Evolutionary conservation across 441 rosid species (phyloP).

Genomic region (Biscutella laevigata): DNA sequence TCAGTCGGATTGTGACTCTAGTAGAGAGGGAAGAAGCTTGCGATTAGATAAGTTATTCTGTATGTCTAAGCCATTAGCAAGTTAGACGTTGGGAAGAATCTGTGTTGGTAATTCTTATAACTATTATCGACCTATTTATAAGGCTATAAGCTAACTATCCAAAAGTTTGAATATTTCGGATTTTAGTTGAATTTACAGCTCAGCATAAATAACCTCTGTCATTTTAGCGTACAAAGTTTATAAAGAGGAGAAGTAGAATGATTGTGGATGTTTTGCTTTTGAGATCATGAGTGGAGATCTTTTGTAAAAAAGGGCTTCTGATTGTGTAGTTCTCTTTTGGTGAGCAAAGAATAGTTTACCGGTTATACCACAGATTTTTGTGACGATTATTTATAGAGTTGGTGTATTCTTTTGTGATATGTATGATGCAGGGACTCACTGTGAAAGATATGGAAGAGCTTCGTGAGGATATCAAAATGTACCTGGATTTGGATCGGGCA

Average conservation of each 20-base stretch:
- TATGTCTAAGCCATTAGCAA: slow-evolving; percentile 1
- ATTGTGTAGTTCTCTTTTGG: background rate
- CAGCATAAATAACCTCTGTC: background rate
- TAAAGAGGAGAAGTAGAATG: background rate
- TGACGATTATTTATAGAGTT: background rate
- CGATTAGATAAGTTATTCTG: slow-evolving; percentile 10
- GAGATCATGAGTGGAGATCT: background rate
- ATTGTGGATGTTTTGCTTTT: slow-evolving; percentile 2
- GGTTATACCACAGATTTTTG: background rate
- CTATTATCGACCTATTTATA: background rate
- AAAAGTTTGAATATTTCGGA: background rate
- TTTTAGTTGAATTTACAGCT: background rate
- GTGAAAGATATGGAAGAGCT: slow-evolving; percentile 91
- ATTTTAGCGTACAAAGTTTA: background rate
- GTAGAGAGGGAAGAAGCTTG: background rate
- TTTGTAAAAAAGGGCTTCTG: background rate
- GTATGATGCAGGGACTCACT: slow-evolving; percentile 61
- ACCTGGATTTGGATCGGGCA: slow-evolving; percentile 74
- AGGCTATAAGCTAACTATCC: background rate
- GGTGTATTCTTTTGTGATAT: slow-evolving; percentile 14
- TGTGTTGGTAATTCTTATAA: background rate
- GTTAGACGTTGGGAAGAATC: background rate
- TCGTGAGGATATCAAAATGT: slow-evolving; percentile 86
- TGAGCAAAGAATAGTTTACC: background rate
- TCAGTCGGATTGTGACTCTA: slow-evolving; percentile 3